phyloP scores from a whole-genome alignment of 768 basidiomycete genomes.

The Gautieria morchelliformis region DNA sequence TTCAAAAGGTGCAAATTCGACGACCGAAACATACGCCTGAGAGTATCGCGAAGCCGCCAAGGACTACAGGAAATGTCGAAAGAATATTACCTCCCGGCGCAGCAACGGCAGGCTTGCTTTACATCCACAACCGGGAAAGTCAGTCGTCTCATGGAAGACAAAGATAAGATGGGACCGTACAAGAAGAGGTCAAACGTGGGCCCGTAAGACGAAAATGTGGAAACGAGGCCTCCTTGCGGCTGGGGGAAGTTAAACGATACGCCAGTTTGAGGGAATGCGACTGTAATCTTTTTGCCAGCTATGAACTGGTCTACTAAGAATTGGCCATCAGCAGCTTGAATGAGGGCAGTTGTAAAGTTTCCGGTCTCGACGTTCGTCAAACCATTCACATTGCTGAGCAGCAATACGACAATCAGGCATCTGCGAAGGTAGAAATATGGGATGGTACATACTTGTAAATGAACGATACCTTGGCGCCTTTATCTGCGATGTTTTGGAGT shows the following conservation, averaged over 20 bases:
- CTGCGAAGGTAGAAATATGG: not conserved
- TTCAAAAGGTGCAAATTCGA: too few relatives aligned
- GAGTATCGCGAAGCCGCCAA: slow-evolving; percentile 29
- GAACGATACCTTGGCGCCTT: slow-evolving; percentile 37
- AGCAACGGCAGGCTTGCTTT: slow-evolving; percentile 40
- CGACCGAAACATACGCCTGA: slow-evolving; percentile 22
- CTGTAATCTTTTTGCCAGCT: slow-evolving; percentile 30
- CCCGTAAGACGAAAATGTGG: slow-evolving; percentile 46
- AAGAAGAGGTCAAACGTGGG: slow-evolving; percentile 52
- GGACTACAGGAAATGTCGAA: slow-evolving; percentile 33
- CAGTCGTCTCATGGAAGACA: not conserved
- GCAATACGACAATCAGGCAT: not conserved
- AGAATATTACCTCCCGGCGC: slow-evolving; percentile 46
- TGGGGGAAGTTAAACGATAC: slow-evolving; percentile 35
- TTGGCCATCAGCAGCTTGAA: slow-evolving; percentile 45
- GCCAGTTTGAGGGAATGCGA: slow-evolving; percentile 41
- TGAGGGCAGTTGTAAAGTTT: slow-evolving; percentile 39
- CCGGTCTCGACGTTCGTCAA: slow-evolving; percentile 35
- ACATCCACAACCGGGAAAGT: not conserved
- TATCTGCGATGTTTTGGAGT: slow-evolving; percentile 41
- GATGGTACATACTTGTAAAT: slow-evolving; percentile 43
- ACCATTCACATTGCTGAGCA: slow-evolving; percentile 38
- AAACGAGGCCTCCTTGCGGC: slow-evolving; percentile 45
- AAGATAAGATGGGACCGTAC: not conserved
- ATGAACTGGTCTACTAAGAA: slow-evolving; percentile 44